Base-by-base conservation (phyloP, 352 stramenopile species). In the Globisporangium abappressorium region DNA sequence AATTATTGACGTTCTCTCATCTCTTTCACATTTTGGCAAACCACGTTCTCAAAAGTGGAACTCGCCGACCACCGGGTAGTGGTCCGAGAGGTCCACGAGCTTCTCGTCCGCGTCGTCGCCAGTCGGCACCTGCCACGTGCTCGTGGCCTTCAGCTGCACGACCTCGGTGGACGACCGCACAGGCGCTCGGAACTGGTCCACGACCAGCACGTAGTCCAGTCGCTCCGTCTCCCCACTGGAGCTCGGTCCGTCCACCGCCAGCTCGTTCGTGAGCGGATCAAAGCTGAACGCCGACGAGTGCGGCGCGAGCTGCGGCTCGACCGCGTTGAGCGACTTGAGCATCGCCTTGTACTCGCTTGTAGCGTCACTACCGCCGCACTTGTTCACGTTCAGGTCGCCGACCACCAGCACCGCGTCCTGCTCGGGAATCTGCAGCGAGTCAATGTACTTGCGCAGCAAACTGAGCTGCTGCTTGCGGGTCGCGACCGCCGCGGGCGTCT, bases 311-410 rank as follows among this genome's bases (percentile, higher is more conserved):
- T 70, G 34, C 2, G 76, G 76, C 11, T 92, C 81, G 0, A 63
- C 46, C 1, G 74, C 76, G 5, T 77, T 57, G 14, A 92, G 70
- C 34, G 69, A 34, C 14, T 76, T 59, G 6, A 92, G 74, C 84
- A 92, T 92, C 3, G 56, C 53, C 14, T 69, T 61, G 66, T 87
- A 92, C 72, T 90, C 81, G 0, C 12, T 15, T 43, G 46, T 43
- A 4, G 20, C 18, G 24, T 36, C 53, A 3, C 63, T 60, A 2
- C 34, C 63, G 1, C 54, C 61, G 11, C 68, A 71, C 36, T 80
- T 76, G 72, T 90, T 81, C 1, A 92, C 78, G 64, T 92, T 92
- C 58, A 92, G 65, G 60, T 92, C 84, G 33, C 84, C 84, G 0
- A 74, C 80, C 49, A 84, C 78, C 8, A 92, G 68, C 33, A 92